Evolutionary conservation across 164 flowering plant genomes (phyloP).

Genomic region (Liquidambar formosana): DNA sequence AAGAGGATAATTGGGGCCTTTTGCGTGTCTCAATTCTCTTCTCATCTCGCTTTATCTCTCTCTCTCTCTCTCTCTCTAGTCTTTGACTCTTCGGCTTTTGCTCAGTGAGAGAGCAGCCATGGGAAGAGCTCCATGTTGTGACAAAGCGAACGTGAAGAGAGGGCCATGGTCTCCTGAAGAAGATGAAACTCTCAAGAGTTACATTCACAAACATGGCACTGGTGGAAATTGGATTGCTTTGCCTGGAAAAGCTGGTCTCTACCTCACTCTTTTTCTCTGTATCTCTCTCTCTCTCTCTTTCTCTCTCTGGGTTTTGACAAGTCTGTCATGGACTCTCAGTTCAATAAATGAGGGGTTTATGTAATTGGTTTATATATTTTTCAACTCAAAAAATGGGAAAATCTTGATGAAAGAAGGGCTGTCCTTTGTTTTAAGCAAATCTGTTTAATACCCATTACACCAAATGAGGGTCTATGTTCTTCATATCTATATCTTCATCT

Average conservation of each 20-base stretch:
- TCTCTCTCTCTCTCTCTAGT: slow-evolving; percentile 1
- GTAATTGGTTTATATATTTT: no score
- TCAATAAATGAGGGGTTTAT: no score
- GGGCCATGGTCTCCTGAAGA: slow-evolving; percentile 58
- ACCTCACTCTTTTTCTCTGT: slow-evolving; percentile 10
- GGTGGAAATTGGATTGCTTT: slow-evolving; percentile 45
- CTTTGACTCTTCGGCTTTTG: not conserved
- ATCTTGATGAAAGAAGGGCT: no score
- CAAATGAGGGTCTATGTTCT: no score
- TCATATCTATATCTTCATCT: no score
- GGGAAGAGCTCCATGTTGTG: slow-evolving; percentile 53
- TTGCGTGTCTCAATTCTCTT: slow-evolving; percentile 11
- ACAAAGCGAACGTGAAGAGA: slow-evolving; percentile 44
- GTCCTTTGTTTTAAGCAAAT: no score
- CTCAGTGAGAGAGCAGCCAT: not conserved
- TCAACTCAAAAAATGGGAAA: no score
- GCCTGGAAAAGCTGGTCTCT: slow-evolving; percentile 40
- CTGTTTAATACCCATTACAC: no score
- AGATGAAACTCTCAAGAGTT: slow-evolving; percentile 36
- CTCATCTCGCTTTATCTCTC: not conserved
- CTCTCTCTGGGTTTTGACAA: no score
- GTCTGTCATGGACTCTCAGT: not conserved
- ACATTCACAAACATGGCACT: slow-evolving; percentile 34
- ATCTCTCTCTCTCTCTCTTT: not conserved
- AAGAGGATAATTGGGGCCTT: not conserved